Evolutionary conservation across 345 rosid genomes (phyloP), one percentile per base, ranked within the genome.

Genomic region (Hibiscus tridactylites): DNA sequence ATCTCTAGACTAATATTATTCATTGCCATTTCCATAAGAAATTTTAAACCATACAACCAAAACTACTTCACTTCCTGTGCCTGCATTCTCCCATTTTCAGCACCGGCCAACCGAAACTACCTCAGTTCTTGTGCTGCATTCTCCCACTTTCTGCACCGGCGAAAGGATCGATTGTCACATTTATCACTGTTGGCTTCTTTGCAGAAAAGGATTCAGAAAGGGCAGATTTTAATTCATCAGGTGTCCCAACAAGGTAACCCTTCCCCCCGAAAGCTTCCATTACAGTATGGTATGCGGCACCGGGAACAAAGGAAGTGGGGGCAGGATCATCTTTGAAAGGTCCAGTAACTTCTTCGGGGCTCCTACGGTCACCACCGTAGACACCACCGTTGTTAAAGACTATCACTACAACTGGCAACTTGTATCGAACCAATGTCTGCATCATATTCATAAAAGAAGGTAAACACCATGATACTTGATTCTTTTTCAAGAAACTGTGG

Each of bases 321-420:
- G 99, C 98, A 11, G 99, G 99, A 70, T 92, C 99, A 31, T 88
- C 94, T 86, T 85, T 90, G 72, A 81, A 63, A 57, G 98, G 98
- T 53, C 98, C 99, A 0, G 79, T 65, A 71, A 92, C 79, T 84
- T 92, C 97, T 77, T 95, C 97, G 2, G 90, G 83, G 79, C 78
- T 83, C 82, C 99, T 92, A 59, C 98, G 75, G 11, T 95, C 99
- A 76, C 99, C 97, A 4, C 99, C 98, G 73, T 95, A 95, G 5
- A 95, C 98, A 62, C 99, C 99, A 11, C 98, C 99, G 67, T 95
- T 95, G 86, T 95, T 95, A 74, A 95, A 95, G 61, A 95, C 99
- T 58, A 95, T 90, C 73, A 95, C 89, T 63, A 89, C 87, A 74
- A 95, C 98, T 0, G 99, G 86, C 78, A 95, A 87, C 80, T 90